A percentile compares a stretch with the other conserved stretches of the same genome.
phyloP scores from a whole-genome alignment of 331 rosid species.

The Prunus yedoensis region DNA sequence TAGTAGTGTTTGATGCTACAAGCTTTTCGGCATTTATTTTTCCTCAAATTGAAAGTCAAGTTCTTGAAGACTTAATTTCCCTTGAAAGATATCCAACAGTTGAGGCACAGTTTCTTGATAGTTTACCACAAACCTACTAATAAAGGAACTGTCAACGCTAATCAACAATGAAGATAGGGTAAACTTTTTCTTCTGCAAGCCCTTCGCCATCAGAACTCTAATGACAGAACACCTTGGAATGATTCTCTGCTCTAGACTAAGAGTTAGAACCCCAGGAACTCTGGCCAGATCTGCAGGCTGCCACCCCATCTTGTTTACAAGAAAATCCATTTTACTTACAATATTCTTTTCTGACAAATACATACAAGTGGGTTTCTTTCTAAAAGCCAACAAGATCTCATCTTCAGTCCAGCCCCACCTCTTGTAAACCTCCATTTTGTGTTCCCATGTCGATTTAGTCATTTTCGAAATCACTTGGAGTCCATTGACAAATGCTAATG shows the following conservation, averaged over 20 bases:
- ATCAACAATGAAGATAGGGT: neutral
- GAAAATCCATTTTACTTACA: conserved; percentile 14
- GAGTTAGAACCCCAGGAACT: neutral
- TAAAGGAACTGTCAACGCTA: neutral
- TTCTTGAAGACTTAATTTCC: neutral
- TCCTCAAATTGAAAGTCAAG: neutral
- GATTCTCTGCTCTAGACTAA: conserved; percentile 25
- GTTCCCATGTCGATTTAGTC: conserved; percentile 18
- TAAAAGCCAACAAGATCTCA: conserved; percentile 22
- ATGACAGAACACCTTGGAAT: conserved; percentile 25
- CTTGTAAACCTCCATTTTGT: conserved; percentile 6
- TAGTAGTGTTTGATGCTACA: neutral
- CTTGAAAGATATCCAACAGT: neutral
- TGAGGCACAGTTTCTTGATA: conserved; percentile 13
- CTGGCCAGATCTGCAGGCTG: conserved; percentile 15
- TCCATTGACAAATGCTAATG: conserved; percentile 10
- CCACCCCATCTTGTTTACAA: conserved; percentile 23
- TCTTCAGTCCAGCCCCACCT: conserved; percentile 26
- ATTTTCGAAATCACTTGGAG: neutral
- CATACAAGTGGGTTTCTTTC: conserved; percentile 25
- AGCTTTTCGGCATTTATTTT: neutral
- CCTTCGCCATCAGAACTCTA: neutral
- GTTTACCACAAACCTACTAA: conserved; percentile 8
- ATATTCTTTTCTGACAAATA: conserved; percentile 17
- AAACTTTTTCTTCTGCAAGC: neutral